These are phyloP conservation scores for Cyclotella choctawhatcheeana DNA, from an alignment of 108 stramenopile species.

Conservation along the genomic window DNA sequence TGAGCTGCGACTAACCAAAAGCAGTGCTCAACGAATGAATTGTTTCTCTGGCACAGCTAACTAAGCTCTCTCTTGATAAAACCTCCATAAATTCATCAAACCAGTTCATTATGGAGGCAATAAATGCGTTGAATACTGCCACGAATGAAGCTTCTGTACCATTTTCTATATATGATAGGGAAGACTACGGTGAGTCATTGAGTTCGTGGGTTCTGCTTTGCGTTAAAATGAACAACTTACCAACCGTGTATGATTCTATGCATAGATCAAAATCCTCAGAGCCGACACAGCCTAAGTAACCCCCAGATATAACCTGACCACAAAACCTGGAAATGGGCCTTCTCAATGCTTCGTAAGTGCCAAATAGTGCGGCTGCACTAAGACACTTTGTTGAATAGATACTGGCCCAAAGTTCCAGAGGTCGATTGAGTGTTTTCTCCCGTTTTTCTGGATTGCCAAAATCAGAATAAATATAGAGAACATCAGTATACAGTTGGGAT, in stretches of 20 bases:
- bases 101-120: constrained; percentile 38
- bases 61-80: constrained; percentile 28
- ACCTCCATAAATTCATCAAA: constrained; percentile 42
- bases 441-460: constrained; percentile 62
- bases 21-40: constrained; percentile 28
- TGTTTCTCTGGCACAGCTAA: constrained; percentile 24
- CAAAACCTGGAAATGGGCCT: constrained; percentile 56
- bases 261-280: constrained; percentile 63
- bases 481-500: constrained; percentile 75
- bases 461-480: constrained; percentile 59
- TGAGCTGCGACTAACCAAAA: constrained; percentile 20
- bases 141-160: constrained; percentile 56
- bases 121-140: constrained; percentile 59
- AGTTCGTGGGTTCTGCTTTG: too few relatives aligned
- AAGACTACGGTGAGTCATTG: too few relatives aligned
- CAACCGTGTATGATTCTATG: constrained; percentile 62
- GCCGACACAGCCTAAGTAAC: constrained; percentile 69
- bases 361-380: constrained; percentile 70
- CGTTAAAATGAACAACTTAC: neutral
- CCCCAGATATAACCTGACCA: constrained; percentile 63
- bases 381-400: constrained; percentile 61
- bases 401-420: constrained; percentile 58
- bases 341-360: constrained; percentile 70
- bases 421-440: constrained; percentile 56
- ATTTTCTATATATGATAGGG: constrained; percentile 32